Conservation (phyloP, 352 stramenopile genomes). For the Blastocystis sp. region DNA sequence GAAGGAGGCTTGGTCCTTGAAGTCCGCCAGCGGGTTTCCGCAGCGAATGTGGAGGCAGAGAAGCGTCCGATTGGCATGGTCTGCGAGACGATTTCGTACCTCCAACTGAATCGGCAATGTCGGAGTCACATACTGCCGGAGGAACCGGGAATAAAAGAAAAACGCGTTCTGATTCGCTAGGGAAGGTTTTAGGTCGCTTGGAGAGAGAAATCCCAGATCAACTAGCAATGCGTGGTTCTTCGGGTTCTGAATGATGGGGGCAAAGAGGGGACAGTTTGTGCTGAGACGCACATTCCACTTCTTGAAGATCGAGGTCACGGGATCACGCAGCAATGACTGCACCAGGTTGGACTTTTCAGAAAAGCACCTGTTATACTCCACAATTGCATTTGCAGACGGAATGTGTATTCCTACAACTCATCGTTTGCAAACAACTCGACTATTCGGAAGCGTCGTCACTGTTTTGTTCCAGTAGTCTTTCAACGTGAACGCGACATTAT, state of each 20-base stretch:
- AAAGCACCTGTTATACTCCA: slow-evolving; percentile 37
- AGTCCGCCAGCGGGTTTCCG: slow-evolving; percentile 29
- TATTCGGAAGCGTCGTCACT: too few species aligned
- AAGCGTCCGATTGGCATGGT: not conserved
- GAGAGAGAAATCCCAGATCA: not conserved
- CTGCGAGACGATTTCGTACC: not conserved
- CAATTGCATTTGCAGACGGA: too few species aligned
- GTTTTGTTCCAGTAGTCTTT: slow-evolving; percentile 29
- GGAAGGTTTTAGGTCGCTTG: not conserved
- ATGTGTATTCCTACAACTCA: too few species aligned
- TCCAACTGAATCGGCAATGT: not conserved
- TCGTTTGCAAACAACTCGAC: too few species aligned
- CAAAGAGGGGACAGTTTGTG: slow-evolving; percentile 35
- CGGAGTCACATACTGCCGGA: not conserved
- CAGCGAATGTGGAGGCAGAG: slow-evolving; percentile 26
- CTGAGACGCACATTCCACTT: not conserved
- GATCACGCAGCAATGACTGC: not conserved
- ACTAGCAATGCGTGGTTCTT: not conserved
- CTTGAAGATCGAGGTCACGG: not conserved
- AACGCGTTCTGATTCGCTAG: not conserved
- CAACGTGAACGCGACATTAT: not conserved
- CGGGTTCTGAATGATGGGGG: not conserved
- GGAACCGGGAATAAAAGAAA: not conserved
- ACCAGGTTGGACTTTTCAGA: not conserved
- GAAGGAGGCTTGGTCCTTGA: slow-evolving; percentile 16